Percentiles rank a stretch among this genome's conserved stretches.
phyloP scores from a whole-genome alignment of 2,329 filamentous ascomycete species.

The Aurifilum marmelostoma region DNA sequence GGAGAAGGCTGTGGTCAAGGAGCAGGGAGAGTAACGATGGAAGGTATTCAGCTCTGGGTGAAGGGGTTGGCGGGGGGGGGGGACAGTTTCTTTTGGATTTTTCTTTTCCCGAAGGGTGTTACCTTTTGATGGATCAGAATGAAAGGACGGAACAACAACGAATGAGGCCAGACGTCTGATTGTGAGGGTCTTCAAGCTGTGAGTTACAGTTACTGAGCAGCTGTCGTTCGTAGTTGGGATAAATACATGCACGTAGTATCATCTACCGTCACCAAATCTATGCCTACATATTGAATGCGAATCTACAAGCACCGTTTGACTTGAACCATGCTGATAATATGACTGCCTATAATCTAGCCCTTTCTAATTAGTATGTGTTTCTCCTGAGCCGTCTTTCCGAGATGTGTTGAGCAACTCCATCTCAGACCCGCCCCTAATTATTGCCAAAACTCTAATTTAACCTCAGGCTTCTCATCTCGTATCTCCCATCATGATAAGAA shows the following conservation, averaged over 20 bases:
- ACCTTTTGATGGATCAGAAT: background rate
- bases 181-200: background rate
- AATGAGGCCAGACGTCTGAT: background rate
- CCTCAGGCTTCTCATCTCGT: no score
- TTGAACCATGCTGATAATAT: background rate
- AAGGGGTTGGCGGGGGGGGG: no score
- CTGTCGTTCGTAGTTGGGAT: background rate
- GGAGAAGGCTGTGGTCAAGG: conserved; percentile 28
- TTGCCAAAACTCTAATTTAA: no score
- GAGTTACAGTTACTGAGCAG: background rate
- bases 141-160: background rate
- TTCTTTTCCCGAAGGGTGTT: no score
- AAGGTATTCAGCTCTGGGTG: no score
- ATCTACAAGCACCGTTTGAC: no score
- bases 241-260: background rate
- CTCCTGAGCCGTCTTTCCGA: no score
- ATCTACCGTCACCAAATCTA: background rate
- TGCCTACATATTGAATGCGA: background rate
- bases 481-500: background rate
- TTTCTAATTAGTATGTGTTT: no score
- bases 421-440: background rate
- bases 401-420: background rate
- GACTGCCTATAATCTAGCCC: no score
- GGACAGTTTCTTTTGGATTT: no score
- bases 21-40: conserved; percentile 19